Evolutionary conservation across 2,329 filamentous ascomycete genomes (phyloP).

Genomic region (Atkinsonella texensis): DNA sequence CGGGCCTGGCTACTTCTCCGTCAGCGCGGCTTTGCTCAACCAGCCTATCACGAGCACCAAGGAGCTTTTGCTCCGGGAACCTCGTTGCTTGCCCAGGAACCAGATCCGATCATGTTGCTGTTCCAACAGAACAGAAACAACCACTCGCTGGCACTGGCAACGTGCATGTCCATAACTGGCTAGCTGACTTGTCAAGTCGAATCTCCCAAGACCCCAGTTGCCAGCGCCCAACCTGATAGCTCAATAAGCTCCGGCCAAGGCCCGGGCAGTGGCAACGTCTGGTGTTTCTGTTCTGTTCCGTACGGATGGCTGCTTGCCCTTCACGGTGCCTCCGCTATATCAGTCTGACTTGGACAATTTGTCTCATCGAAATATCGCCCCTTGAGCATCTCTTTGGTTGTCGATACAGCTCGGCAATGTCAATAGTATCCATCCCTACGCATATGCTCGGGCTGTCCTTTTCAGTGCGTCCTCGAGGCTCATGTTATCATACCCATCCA

Average conservation of each 20-base stretch:
- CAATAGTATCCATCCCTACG: neutral
- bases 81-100: neutral
- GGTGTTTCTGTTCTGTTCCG: constrained; percentile 3
- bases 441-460: neutral
- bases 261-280: constrained; percentile 1
- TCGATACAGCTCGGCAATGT: neutral
- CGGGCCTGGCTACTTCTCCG: constrained; percentile 5
- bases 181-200: neutral
- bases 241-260: neutral
- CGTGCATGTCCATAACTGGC: neutral
- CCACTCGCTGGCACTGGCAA: neutral
- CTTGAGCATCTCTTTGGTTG: neutral
- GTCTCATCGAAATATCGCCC: neutral
- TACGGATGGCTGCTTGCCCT: constrained; percentile 1
- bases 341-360: neutral
- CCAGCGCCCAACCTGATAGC: neutral
- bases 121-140: constrained; percentile 5
- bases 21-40: constrained; percentile 1
- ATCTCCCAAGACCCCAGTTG: neutral
- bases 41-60: constrained; percentile 5
- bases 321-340: constrained; percentile 1
- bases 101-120: constrained; percentile 3
- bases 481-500: constrained; percentile 2
- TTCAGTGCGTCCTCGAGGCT: neutral
- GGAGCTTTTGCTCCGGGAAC: constrained; percentile 9